Evolutionary conservation across 139 green algal species (phyloP).

Genomic region (Chlamydomonas asymmetrica): DNA sequence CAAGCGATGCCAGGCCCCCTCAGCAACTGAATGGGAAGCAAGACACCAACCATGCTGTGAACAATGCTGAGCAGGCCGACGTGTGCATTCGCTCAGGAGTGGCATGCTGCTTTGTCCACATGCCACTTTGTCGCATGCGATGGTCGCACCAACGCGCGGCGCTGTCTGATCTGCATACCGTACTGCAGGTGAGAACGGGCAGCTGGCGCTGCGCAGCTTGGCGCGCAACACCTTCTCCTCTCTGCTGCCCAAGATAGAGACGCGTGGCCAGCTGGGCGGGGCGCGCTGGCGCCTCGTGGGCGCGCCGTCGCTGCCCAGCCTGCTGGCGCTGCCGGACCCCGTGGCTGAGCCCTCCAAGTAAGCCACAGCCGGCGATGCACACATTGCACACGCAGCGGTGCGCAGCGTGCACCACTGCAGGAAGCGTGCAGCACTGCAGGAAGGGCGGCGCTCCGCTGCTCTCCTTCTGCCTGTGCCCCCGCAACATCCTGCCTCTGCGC

Average conservation of each 20-base stretch:
- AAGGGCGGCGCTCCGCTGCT: too few species aligned
- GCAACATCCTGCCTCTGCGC: conserved; percentile 24
- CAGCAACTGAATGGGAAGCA: background rate
- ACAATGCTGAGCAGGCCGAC: too few species aligned
- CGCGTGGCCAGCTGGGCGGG: conserved; percentile 75
- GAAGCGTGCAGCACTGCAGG: background rate
- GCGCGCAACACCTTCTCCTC: conserved; percentile 83
- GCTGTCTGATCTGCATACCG: too few species aligned
- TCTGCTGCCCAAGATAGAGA: conserved; percentile 95
- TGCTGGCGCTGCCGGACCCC: conserved; percentile 38
- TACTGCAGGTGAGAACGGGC: conserved; percentile 83
- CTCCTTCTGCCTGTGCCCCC: conserved; percentile 21
- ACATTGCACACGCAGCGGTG: background rate
- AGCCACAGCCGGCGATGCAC: too few species aligned
- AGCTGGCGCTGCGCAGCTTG: conserved; percentile 87
- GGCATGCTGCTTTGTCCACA: too few species aligned
- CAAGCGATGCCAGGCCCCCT: too few species aligned
- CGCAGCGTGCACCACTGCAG: background rate
- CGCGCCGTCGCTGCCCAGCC: conserved; percentile 45
- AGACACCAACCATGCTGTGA: too few species aligned
- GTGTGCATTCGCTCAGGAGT: too few species aligned
- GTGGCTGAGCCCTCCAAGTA: conserved; percentile 15
- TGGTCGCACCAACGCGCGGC: too few species aligned
- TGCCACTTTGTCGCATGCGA: too few species aligned
- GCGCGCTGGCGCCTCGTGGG: conserved; percentile 84